These are phyloP conservation scores for Talaromyces sp. DNA, from an alignment of 2,329 filamentous ascomycete genomes.

Conservation along the genomic window DNA sequence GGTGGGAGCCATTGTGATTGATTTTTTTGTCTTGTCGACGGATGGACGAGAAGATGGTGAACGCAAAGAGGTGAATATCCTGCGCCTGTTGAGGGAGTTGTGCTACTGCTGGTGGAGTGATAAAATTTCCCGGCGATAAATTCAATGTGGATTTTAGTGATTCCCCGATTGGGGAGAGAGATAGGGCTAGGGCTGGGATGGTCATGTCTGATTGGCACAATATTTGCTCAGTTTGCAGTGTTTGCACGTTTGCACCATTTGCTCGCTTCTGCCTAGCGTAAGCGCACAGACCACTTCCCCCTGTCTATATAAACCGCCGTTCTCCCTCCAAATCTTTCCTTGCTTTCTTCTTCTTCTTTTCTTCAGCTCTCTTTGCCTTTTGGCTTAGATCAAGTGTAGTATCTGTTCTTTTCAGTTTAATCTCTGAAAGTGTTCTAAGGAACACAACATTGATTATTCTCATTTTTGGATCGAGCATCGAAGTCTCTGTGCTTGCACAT, in stretches of 20 bases:
- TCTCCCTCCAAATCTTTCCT: slow-evolving; percentile 21
- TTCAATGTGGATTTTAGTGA: not conserved
- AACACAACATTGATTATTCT: slow-evolving; percentile 72
- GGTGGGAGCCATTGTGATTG: slow-evolving; percentile 73
- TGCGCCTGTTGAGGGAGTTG: slow-evolving; percentile 52
- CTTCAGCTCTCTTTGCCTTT: slow-evolving; percentile 51
- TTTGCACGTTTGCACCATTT: slow-evolving; percentile 6
- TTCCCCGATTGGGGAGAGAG: slow-evolving; percentile 23
- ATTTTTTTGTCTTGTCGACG: slow-evolving; percentile 24
- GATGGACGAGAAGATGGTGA: slow-evolving; percentile 26
- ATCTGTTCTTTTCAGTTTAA: slow-evolving; percentile 98
- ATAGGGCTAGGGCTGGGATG: slow-evolving; percentile 20
- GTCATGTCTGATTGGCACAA: not conserved
- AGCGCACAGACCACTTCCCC: slow-evolving; percentile 17
- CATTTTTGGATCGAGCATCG: slow-evolving; percentile 61
- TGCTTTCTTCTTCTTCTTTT: slow-evolving; percentile 41
- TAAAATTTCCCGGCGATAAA: slow-evolving; percentile 21
- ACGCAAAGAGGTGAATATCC: slow-evolving; percentile 89
- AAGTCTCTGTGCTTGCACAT: slow-evolving; percentile 69
- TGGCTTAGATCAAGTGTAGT: slow-evolving; percentile 90
- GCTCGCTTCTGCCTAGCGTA: not conserved
- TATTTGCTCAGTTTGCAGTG: not conserved
- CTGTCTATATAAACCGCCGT: slow-evolving; percentile 28
- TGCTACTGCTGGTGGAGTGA: slow-evolving; percentile 26
- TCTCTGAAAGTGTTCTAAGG: slow-evolving; percentile 78